These are phyloP conservation scores for Saksenaea vasiformis DNA, from an alignment of 371 early-diverging fungal species.

Conservation along the genomic window DNA sequence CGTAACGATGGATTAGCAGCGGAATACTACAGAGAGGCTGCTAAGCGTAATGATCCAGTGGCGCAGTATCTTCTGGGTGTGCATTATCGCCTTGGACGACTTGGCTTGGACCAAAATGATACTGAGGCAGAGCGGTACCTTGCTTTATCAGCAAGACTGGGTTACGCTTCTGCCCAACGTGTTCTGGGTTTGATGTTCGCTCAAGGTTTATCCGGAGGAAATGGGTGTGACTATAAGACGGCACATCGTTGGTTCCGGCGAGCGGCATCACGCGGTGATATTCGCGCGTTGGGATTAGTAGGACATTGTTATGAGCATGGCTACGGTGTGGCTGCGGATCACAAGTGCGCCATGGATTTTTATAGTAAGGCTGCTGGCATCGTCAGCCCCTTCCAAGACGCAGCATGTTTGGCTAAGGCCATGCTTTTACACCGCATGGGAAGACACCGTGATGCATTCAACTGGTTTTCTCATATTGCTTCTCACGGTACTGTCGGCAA, in stretches of 20 bases:
- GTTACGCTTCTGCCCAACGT: conserved; percentile 44
- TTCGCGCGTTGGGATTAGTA: conserved; percentile 67
- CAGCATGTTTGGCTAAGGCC: conserved; percentile 48
- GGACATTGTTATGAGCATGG: conserved; percentile 76
- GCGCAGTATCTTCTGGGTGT: conserved; percentile 44
- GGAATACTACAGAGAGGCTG: conserved; percentile 36
- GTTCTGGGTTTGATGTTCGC: conserved; percentile 45
- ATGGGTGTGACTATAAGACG: conserved; percentile 33
- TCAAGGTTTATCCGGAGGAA: conserved; percentile 28
- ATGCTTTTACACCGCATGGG: conserved; percentile 35
- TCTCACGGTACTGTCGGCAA: conserved; percentile 38
- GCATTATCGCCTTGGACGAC: conserved; percentile 33
- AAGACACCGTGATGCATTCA: conserved; percentile 29
- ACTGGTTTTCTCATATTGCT: conserved; percentile 50
- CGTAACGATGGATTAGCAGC: conserved; percentile 25
- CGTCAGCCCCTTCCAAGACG: conserved; percentile 37
- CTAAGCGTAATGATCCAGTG: conserved; percentile 22
- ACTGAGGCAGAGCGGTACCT: conserved; percentile 34
- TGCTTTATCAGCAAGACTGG: conserved; percentile 33
- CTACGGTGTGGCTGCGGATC: conserved; percentile 59
- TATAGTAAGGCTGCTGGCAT: conserved; percentile 63
- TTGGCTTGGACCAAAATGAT: conserved; percentile 30
- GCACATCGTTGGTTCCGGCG: conserved; percentile 68
- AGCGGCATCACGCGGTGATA: conserved; percentile 63
- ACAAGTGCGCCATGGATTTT: conserved; percentile 54